Base-by-base conservation (phyloP, 2,329 filamentous ascomycete genomes). In the Arthrobotrys entomopaga region DNA sequence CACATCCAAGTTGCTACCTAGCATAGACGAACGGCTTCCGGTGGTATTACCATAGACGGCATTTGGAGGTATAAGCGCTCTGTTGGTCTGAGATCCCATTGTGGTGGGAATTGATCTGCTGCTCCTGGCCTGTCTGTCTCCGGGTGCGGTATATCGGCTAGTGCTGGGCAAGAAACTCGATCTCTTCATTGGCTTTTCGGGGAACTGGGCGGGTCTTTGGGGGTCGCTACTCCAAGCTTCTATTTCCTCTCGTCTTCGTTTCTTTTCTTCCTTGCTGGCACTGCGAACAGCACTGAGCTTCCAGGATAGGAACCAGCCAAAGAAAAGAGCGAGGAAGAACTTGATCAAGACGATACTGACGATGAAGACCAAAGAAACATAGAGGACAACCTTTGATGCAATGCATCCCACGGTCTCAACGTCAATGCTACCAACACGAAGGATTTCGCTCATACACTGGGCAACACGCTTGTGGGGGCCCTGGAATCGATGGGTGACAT, bases 151-250 rank as follows among this genome's bases (percentile, higher is more conserved):
- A 80, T 96, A 96, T 52, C 95, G 89, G 53, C 94, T 98, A 0
- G 93, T 98, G 0, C 91, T 96, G 0, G 95, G 95, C 73, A 99
- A 84, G 83, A 99, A 96, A 81, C 92, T 97, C 76, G 85, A 87
- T 77, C 94, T 90, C 84, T 94, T 97, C 86, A 86, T 92, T 11
- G 54, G 54, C 65, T 84, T 85, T 60, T 91, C 16, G 82, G 82
- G 72, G 88, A 86, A 70, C 87, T 77, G 93, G 90, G 89, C 92
- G 2, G 94, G 91, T 49, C 93, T 91, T 82, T 99, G 98, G 79
- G 99, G 99, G 80, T 99, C 95, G 77, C 98, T 92, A 13, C 90
- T 90, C 95, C 95, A 99, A 79, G 97, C 94, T 81, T 99, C 95
- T 77, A 99, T 99, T 83, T 98, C 93, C 78, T 90, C 89, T 78